Base-by-base conservation (phyloP, 805 yeast species). In the Lipomyces starkeyi region DNA sequence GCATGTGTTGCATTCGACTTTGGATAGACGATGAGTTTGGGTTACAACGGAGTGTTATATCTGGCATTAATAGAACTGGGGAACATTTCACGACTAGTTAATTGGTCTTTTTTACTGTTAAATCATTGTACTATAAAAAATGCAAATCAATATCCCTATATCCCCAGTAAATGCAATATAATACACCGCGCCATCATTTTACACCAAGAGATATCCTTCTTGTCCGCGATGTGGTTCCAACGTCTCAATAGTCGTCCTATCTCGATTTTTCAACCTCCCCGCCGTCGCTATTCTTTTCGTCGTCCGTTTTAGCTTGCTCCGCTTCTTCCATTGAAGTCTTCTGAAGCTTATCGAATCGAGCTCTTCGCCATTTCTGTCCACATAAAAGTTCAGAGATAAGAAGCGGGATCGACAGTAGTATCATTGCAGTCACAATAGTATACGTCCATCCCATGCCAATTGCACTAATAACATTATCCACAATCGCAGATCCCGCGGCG, bases 361-460 rank as follows among this genome's bases (percentile, higher is more conserved):
- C 64, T 11, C 62, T 57, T 59, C 72, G 37, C 70, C 72, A 69
- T 25, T 58, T 54, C 37, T 55, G 64, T n/a, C 72, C 72, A n/a
- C 54, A 59, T n/a, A 8, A 9, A 20, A 63, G 58, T 54, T 69
- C 71, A 13, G 58, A 9, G 13, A 32, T 20, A n/a, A 66, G 20
- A 5, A 63, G 43, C 17, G 71, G 71, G 17, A 68, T 14, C n/a
- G 72, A 62, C 5, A 64, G 27, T 25, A 63, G 29, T 7, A 53
- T 49, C 62, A 69, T 63, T 13, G 61, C 65, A 1, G 88, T 87
- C 82, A 91, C 78, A n/a, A 92, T 81, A 0, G 94, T 87, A 74
- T 87, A 91, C 1, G 90, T 85, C n/a, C 97, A 95, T 0, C 97
- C 97, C n/a, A 85, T 78, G 0, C 86, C 85, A 85, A 92, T 81